Conservation (phyloP, 75 land plant genomes). For the Picea glauca region DNA sequence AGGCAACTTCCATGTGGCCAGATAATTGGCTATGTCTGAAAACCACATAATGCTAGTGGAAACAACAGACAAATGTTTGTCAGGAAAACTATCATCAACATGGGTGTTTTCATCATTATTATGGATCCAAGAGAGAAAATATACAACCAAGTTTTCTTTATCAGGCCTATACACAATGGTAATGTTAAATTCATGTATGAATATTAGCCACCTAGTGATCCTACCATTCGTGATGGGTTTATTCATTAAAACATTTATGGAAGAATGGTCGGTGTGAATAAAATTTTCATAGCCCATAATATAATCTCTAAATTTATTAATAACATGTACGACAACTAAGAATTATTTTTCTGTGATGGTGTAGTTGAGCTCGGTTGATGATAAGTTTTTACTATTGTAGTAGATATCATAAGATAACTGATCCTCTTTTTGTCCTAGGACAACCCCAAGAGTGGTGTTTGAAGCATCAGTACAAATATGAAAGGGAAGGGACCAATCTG, state of each 20-base stretch:
- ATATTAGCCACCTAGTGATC: not conserved
- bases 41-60: not conserved
- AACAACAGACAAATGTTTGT: not conserved
- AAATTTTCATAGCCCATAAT: too few relatives aligned
- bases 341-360: too few relatives aligned
- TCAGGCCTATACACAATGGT: not conserved
- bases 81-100: not conserved
- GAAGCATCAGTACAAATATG: not conserved
- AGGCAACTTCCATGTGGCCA: not conserved
- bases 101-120: not conserved
- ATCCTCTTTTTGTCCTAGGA: not conserved
- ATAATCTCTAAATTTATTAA: too few relatives aligned
- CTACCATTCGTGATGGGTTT: too few relatives aligned
- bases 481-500: not conserved
- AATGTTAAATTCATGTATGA: not conserved
- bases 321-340: too few relatives aligned
- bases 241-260: too few relatives aligned
- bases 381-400: not conserved
- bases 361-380: not conserved
- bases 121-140: not conserved
- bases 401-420: not conserved
- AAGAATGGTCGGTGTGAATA: too few relatives aligned
- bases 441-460: not conserved
- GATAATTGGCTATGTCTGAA: not conserved
- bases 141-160: not conserved